A percentile compares a stretch with the other conserved stretches of the same genome.
Evolutionary conservation across 139 green algal genomes (phyloP).

Genomic region (Coelastrella sp.): DNA sequence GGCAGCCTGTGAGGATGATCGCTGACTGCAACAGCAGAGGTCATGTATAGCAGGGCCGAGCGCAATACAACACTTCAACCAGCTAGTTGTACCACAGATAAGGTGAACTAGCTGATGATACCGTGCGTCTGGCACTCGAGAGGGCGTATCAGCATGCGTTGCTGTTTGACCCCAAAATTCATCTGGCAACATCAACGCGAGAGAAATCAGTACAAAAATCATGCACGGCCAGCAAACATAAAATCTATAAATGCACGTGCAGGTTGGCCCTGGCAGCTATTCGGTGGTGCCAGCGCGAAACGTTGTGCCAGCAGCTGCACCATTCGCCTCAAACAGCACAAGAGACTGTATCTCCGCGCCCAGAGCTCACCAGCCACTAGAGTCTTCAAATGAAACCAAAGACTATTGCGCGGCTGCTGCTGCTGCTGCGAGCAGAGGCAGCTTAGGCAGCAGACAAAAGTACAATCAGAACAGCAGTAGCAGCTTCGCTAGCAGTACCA

Average conservation of each 20-base stretch:
- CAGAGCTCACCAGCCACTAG: not conserved
- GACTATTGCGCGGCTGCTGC: not conserved
- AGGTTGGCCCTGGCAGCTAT: constrained; percentile 5
- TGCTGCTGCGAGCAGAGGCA: not conserved
- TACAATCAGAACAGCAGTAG: not conserved
- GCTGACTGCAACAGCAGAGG: too few relatives aligned
- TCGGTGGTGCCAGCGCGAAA: constrained; percentile 1
- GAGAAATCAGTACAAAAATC: not conserved
- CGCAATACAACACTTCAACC: not conserved
- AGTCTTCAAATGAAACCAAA: not conserved
- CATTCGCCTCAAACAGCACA: not conserved
- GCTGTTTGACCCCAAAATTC: not conserved
- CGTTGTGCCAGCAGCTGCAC: not conserved
- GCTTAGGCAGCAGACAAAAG: not conserved
- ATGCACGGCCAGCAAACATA: not conserved
- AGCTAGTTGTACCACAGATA: not conserved
- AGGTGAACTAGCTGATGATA: not conserved
- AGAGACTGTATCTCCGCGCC: not conserved
- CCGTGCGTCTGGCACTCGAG: not conserved
- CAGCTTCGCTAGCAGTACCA: constrained; percentile 15
- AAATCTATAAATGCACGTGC: not conserved
- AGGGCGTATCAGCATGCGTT: not conserved
- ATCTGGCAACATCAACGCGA: not conserved
- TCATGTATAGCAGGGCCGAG: constrained; percentile 1
- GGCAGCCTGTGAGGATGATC: too few relatives aligned